Evolutionary conservation across 192 early-diverging fungal genomes (phyloP).

Genomic region (Coemansia sp.): DNA sequence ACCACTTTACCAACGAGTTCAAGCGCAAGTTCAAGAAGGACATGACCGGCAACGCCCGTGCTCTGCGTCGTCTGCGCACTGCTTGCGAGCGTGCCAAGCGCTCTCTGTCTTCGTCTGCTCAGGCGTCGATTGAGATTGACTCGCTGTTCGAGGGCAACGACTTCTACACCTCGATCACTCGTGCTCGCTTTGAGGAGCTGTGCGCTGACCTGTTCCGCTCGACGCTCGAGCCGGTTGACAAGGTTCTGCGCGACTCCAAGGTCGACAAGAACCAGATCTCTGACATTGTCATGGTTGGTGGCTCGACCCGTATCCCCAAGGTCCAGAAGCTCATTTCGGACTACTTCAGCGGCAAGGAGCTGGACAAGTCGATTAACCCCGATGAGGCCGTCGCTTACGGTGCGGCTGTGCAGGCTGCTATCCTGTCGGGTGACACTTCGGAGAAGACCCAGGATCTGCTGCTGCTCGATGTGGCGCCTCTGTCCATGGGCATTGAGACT

Average conservation of each 20-base stretch:
- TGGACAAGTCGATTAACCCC: slow-evolving; percentile 98
- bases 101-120: slow-evolving; percentile 89
- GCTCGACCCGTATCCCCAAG: slow-evolving; percentile 99
- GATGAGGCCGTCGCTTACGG: slow-evolving; percentile 99
- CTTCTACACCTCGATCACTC: slow-evolving; percentile 98
- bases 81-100: slow-evolving; percentile 98
- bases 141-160: slow-evolving; percentile 97
- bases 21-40: slow-evolving; percentile 97
- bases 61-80: slow-evolving; percentile 95
- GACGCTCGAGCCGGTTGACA: slow-evolving; percentile 95
- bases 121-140: slow-evolving; percentile 94
- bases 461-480: slow-evolving; percentile 93
- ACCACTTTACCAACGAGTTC: slow-evolving; percentile 93
- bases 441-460: slow-evolving; percentile 95
- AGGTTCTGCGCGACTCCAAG: slow-evolving; percentile 95
- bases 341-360: slow-evolving; percentile 99
- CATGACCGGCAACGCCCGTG: slow-evolving; percentile 83
- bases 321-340: slow-evolving; percentile 97
- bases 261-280: slow-evolving; percentile 87
- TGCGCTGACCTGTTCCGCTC: slow-evolving; percentile 94
- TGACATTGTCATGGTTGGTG: slow-evolving; percentile 97
- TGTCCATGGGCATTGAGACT: slow-evolving; percentile 97
- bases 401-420: slow-evolving; percentile 97
- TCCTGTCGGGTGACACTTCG: slow-evolving; percentile 93
- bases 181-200: slow-evolving; percentile 99